Percentiles rank a stretch among this genome's conserved stretches.
Conservation (phyloP, 2,329 filamentous ascomycete species). For the Monosporascus sp. region DNA sequence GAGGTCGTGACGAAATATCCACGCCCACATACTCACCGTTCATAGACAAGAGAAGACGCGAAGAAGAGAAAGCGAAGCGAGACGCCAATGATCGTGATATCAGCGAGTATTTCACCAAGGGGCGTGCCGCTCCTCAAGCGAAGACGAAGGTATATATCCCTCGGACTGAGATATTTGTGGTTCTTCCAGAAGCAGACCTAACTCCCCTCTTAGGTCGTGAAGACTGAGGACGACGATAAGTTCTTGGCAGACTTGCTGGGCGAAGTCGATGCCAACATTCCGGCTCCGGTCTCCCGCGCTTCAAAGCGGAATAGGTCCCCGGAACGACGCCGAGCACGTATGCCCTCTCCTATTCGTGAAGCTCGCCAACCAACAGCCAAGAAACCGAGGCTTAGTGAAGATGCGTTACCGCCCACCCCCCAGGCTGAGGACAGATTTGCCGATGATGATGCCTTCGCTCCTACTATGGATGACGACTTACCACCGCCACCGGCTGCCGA, state of each 20-base stretch:
- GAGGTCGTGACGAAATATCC: conserved; percentile 12
- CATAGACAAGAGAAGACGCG: conserved; percentile 76
- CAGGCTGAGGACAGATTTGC: conserved; percentile 46
- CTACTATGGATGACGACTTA: conserved; percentile 60
- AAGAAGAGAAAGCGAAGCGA: conserved; percentile 78
- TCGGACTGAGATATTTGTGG: not conserved
- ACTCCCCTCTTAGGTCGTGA: conserved; percentile 49
- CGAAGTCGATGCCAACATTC: conserved; percentile 76
- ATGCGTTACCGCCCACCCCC: conserved; percentile 40
- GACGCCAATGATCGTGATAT: conserved; percentile 89
- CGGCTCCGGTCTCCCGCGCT: conserved; percentile 46
- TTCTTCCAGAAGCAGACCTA: conserved; percentile 4
- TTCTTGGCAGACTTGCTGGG: conserved; percentile 82
- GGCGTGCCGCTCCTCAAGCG: conserved; percentile 56
- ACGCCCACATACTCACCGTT: conserved; percentile 4
- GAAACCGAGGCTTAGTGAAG: conserved; percentile 49
- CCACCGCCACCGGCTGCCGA: conserved; percentile 32
- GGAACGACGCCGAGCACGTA: conserved; percentile 71
- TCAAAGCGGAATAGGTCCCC: conserved; percentile 64
- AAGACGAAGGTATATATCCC: conserved; percentile 69
- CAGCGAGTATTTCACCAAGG: conserved; percentile 88
- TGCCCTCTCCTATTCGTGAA: conserved; percentile 67
- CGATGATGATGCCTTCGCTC: conserved; percentile 53
- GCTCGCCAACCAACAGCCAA: conserved; percentile 49
- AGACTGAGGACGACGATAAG: conserved; percentile 80